Evolutionary conservation across 2,329 filamentous ascomycete genomes (phyloP), one percentile per base, ranked within the genome.

Genomic region (Colletotrichum sp.): DNA sequence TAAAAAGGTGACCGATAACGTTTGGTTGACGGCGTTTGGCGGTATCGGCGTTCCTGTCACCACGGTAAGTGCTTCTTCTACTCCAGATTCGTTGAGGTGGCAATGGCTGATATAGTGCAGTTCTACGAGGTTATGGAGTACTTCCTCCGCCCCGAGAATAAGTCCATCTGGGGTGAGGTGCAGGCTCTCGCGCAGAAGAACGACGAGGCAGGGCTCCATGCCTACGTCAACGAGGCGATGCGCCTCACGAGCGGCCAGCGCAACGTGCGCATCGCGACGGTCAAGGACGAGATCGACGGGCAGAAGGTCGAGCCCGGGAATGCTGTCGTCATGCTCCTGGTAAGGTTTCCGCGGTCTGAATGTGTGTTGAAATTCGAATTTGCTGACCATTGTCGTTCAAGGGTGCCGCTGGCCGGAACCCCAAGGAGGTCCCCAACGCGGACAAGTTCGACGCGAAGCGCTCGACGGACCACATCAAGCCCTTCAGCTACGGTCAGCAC

Each of bases 401-500:
- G 34, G 34, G 84, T 66, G 79, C 82, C 43, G 83, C 84, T 8
- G 84, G 84, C 12, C 84, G 85, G 24, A 86, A 87, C 78, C 78
- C 83, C 3, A 75, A 80, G 18, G 84, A 85, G 28, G 80, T 88
- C 12, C 74, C 82, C 21, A 79, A 86, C 26, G 81, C 86, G 1
- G 78, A 82, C 48, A 81, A 83, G 70, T 89, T 90, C 76, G 83
- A 87, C 52, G 82, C 87, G 3, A 82, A 84, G 28, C 86, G 88
- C 71, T 82, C 85, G 74, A 79, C 78, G 5, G 82, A 82, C 5
- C 79, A 83, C 3, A 36, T 90, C 34, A 84, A 85, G 2, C 82
- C 87, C 24, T 89, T 86, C 75, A 87, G 87, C 78, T 85, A 85
- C 69, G 87, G 87, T 0, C 84, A 86, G 36, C 88, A 90, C 79